phyloP scores from a whole-genome alignment of 768 basidiomycete species.

The Serpula lacrymans region DNA sequence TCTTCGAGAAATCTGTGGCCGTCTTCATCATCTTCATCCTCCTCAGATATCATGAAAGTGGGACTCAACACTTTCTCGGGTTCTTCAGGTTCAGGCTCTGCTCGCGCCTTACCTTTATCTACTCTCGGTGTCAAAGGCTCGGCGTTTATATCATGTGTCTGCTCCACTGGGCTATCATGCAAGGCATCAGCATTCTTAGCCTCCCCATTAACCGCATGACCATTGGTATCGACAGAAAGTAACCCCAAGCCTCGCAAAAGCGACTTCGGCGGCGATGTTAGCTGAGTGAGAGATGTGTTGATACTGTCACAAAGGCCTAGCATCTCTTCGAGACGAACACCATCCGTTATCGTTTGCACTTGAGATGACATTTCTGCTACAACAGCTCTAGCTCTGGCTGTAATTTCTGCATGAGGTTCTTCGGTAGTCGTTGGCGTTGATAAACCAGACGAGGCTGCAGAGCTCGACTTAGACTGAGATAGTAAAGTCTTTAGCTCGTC shows the following conservation, averaged over 20 bases:
- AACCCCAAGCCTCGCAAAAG: slow-evolving; percentile 44
- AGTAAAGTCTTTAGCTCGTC: slow-evolving; percentile 34
- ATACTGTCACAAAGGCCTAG: slow-evolving; percentile 72
- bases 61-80: slow-evolving; percentile 73
- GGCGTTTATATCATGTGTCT: slow-evolving; percentile 23
- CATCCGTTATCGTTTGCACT: slow-evolving; percentile 55
- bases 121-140: slow-evolving; percentile 55
- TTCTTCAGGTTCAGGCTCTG: slow-evolving; percentile 64
- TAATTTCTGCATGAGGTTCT: slow-evolving; percentile 46
- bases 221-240: slow-evolving; percentile 37
- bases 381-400: slow-evolving; percentile 50
- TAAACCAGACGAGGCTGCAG: slow-evolving; percentile 2
- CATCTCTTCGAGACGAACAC: slow-evolving; percentile 61
- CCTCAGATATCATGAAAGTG: slow-evolving; percentile 49
- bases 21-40: slow-evolving; percentile 50
- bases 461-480: slow-evolving; percentile 14
- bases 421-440: slow-evolving; percentile 5
- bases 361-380: slow-evolving; percentile 47
- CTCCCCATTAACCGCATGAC: slow-evolving; percentile 10
- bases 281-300: slow-evolving; percentile 49
- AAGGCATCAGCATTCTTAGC: slow-evolving; percentile 30
- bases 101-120: slow-evolving; percentile 78
- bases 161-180: slow-evolving; percentile 4
- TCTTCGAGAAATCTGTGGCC: slow-evolving; percentile 29
- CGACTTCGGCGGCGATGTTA: slow-evolving; percentile 36